phyloP scores from a whole-genome alignment of 1,284 basidiomycete species.

The Polyporus tsugae region DNA sequence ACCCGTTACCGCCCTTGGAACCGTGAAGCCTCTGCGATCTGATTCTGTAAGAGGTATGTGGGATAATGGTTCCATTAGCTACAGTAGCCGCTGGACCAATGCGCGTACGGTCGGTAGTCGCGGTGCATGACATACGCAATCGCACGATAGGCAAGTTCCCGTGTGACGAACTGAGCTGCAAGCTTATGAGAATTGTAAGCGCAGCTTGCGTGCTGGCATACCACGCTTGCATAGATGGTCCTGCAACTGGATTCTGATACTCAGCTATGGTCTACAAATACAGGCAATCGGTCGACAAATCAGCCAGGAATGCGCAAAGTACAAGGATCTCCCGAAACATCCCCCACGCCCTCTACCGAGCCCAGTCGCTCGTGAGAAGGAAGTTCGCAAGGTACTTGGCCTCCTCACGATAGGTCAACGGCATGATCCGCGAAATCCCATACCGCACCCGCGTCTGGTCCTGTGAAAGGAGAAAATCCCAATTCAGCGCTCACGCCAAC shows the following conservation, averaged over 20 bases:
- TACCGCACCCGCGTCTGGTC: constrained; percentile 85
- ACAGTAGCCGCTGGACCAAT: not conserved
- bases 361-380: constrained; percentile 44
- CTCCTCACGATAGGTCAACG: constrained; percentile 81
- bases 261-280: constrained; percentile 6
- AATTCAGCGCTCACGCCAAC: not conserved
- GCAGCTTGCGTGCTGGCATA: not conserved
- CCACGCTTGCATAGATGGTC: not conserved
- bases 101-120: not conserved
- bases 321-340: not conserved
- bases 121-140: no score
- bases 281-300: not conserved
- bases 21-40: no score
- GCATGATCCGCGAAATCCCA: constrained; percentile 73
- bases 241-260: not conserved
- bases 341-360: constrained; percentile 14
- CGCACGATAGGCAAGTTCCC: not conserved
- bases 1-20: no score
- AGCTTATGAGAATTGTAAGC: not conserved
- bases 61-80: not conserved
- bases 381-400: constrained; percentile 66
- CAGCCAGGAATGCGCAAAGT: not conserved
- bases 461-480: constrained; percentile 46
- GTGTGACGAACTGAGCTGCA: not conserved
- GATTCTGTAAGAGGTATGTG: no score